Conservation (phyloP, 192 early-diverging fungal genomes). For the Coemansia sp. region DNA sequence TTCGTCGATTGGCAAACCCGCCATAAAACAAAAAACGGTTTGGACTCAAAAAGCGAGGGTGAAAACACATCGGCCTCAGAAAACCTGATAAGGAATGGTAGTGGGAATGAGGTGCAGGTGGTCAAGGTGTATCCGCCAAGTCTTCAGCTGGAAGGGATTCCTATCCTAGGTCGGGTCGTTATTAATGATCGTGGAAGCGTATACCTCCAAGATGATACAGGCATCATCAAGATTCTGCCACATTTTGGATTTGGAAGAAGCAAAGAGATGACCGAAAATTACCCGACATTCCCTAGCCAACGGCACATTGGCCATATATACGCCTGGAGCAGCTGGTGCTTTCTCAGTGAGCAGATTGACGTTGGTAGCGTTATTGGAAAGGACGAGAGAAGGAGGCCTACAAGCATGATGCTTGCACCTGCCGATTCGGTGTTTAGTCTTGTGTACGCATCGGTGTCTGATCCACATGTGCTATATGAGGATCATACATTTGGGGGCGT, state of each 20-base stretch:
- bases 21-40: neutral
- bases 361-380: neutral
- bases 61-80: neutral
- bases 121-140: constrained; percentile 15
- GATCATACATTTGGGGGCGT: constrained; percentile 31
- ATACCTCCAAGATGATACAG: constrained; percentile 40
- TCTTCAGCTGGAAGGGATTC: constrained; percentile 20
- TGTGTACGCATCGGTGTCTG: constrained; percentile 17
- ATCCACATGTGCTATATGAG: constrained; percentile 9
- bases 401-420: neutral
- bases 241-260: neutral
- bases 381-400: neutral
- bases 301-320: constrained; percentile 32
- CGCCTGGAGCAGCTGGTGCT: constrained; percentile 34
- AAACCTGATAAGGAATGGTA: neutral
- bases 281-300: constrained; percentile 29
- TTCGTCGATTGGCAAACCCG: constrained; percentile 14
- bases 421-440: constrained; percentile 10
- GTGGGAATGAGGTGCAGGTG: constrained; percentile 3
- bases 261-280: neutral
- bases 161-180: constrained; percentile 31
- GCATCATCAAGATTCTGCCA: constrained; percentile 1
- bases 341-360: constrained; percentile 19
- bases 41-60: neutral
- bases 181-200: constrained; percentile 31